Base-by-base conservation (phyloP, 805 yeast genomes). In the Kockiozyma suomiensis region DNA sequence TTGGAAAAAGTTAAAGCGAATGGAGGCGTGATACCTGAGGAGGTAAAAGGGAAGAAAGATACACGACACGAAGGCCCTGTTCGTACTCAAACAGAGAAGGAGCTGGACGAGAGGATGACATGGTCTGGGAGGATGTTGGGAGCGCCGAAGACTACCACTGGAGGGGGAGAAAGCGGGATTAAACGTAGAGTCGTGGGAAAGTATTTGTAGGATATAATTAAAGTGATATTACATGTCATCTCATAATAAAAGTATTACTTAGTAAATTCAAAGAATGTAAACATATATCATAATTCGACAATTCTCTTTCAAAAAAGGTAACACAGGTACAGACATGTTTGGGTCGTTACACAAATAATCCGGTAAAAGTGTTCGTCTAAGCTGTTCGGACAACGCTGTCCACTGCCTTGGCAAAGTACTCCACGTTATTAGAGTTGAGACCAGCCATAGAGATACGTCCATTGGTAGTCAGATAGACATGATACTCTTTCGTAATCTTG, bases 371-470 rank as follows among this genome's bases (percentile, higher is more conserved):
- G n/a, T n/a, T n/a, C n/a, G n/a, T 28, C 45, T 48, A 55, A 32
- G 54, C 58, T 23, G 49, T 50, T 26, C 68, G 54, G 26, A 65
- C 68, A 42, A 61, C 65, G 37, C 50, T 50, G 73, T 90, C 92
- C 69, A 92, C 83, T 33, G 94, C 85, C 61, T 81, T 75, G 50
- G 97, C 97, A 53, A 92, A 94, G 70, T 83, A 78, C 57, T 82
- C 83, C 56, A 91, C 87, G 70, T 93, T 92, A 56, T 81, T 76
- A 56, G 85, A 85, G 76, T 90, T 93, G 73, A 93, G 81, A 23
- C 98, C 98, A 12, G 97, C 97, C 74, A 93, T 89, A 45, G 96
- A 88, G 51, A 96, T 93, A 73, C 98, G 84, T 51, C 98, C 98
- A 56, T 88, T 83, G 47, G 84, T 73, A 21, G 89, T 89, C 73